Evolutionary conservation across 2,329 filamentous ascomycete genomes (phyloP).

Genomic region (Helotiales sp.): DNA sequence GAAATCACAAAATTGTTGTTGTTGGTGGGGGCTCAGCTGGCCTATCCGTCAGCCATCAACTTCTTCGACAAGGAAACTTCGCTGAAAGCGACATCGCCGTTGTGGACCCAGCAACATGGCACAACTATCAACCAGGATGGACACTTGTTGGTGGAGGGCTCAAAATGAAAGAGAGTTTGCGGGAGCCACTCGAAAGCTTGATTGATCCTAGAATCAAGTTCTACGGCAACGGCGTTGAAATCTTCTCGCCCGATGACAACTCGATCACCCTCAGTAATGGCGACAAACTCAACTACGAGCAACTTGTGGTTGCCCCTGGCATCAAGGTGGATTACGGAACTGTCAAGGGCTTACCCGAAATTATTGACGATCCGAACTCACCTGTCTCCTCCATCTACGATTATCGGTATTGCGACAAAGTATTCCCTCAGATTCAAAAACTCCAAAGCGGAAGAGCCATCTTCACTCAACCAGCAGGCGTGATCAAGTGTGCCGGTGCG

Average conservation of each 20-base stretch:
- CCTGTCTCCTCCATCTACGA: constrained; percentile 62
- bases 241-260: constrained; percentile 62
- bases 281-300: constrained; percentile 63
- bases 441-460: constrained; percentile 57
- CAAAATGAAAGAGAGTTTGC: constrained; percentile 64
- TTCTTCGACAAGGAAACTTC: constrained; percentile 64
- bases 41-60: constrained; percentile 68
- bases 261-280: constrained; percentile 59
- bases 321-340: constrained; percentile 56
- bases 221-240: constrained; percentile 57
- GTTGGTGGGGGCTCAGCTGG: constrained; percentile 71
- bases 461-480: constrained; percentile 63
- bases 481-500: constrained; percentile 65
- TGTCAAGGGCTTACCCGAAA: constrained; percentile 62
- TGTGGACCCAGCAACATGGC: constrained; percentile 65
- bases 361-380: constrained; percentile 53
- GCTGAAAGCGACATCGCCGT: constrained; percentile 64
- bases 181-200: constrained; percentile 44
- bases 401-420: constrained; percentile 60
- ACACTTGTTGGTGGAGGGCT: constrained; percentile 70
- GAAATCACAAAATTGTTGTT: constrained; percentile 67
- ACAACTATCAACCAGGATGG: constrained; percentile 74
- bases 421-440: constrained; percentile 53
- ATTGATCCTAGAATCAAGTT: constrained; percentile 51
- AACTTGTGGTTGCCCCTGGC: constrained; percentile 66